Evolutionary conservation across 2,329 filamentous ascomycete genomes (phyloP).

Genomic region (Cercospora sp.): DNA sequence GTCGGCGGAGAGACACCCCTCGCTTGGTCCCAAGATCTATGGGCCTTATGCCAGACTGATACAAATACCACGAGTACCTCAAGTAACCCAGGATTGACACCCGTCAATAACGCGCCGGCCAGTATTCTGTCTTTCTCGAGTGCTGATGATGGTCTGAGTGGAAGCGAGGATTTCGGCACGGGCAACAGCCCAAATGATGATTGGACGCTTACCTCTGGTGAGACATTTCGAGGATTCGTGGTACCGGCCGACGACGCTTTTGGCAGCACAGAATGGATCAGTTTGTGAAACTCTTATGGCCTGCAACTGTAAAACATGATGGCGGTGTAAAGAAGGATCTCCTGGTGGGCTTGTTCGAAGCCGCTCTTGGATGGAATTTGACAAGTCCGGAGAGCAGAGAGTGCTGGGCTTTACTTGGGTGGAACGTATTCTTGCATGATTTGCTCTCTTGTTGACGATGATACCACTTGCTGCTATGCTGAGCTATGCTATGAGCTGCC

Average conservation of each 20-base stretch:
- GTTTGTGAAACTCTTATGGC: background rate
- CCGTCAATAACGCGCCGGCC: constrained; percentile 21
- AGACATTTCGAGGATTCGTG: constrained; percentile 27
- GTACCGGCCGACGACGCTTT: constrained; percentile 23
- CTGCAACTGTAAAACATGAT: constrained; percentile 24
- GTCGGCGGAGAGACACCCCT: constrained; percentile 14
- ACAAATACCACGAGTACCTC: constrained; percentile 23
- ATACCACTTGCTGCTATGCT: constrained; percentile 1
- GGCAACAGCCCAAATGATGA: constrained; percentile 14
- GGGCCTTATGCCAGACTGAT: constrained; percentile 35
- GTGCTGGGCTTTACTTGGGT: background rate
- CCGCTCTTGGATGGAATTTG: background rate
- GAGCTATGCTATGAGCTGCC: background rate
- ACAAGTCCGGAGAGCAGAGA: background rate
- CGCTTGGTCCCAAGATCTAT: constrained; percentile 35
- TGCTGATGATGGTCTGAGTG: constrained; percentile 29
- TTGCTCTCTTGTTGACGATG: constrained; percentile 6
- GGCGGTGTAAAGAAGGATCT: constrained; percentile 33
- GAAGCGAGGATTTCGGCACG: constrained; percentile 27
- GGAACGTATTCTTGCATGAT: constrained; percentile 5
- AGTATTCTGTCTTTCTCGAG: constrained; percentile 34
- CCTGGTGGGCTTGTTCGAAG: background rate
- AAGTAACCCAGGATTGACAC: constrained; percentile 18
- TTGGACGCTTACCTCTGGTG: constrained; percentile 23
- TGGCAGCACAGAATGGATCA: constrained; percentile 9